Conservation (phyloP, 2,329 filamentous ascomycete species). For the Alternaria sp. region DNA sequence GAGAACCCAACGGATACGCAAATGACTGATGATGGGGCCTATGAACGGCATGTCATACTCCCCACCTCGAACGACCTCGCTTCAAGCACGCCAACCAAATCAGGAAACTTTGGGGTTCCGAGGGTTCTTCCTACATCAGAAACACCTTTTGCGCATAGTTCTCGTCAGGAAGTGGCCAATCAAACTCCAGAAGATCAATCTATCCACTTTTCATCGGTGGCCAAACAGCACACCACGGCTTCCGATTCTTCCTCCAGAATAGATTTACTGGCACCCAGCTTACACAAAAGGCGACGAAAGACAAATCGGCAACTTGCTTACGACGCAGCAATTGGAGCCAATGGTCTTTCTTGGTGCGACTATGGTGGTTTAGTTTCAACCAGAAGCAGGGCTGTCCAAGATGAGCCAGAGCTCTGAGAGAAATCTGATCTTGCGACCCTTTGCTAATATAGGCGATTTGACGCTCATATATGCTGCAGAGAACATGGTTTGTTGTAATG, state of each 20-base stretch:
- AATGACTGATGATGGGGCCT: neutral
- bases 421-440: neutral
- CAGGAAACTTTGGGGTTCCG: neutral
- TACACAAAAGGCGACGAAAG: conserved; percentile 5
- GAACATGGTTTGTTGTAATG: neutral
- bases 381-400: conserved; percentile 18
- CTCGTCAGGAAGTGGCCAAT: neutral
- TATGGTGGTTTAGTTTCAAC: conserved; percentile 56
- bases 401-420: conserved; percentile 34
- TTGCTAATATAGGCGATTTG: neutral
- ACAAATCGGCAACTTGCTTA: conserved; percentile 37
- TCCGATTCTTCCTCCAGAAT: neutral
- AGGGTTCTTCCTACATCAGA: neutral
- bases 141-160: neutral
- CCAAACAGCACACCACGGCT: neutral
- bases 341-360: conserved; percentile 53
- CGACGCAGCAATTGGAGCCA: conserved; percentile 39
- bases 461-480: neutral
- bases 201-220: neutral
- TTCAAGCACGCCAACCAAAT: no score
- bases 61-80: neutral
- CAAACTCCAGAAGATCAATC: neutral
- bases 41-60: neutral
- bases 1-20: conserved; percentile 29
- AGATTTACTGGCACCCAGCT: neutral